Evolutionary conservation across 164 flowering plant genomes (phyloP), one percentile per base, ranked within the genome.

Genomic region (Umbilicus rupestris): DNA sequence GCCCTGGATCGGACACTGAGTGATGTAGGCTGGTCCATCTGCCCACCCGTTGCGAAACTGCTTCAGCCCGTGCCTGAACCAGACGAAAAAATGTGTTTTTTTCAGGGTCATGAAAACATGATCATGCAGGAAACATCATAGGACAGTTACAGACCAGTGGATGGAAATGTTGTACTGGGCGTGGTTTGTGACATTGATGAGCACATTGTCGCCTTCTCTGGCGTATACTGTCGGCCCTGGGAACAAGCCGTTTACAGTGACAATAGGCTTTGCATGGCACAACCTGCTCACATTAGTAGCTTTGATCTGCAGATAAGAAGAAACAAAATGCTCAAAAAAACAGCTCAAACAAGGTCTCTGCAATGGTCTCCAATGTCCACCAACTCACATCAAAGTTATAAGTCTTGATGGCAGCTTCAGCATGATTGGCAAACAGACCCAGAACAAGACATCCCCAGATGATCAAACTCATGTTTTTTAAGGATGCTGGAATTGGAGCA

Each of bases 121-220:
- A 20, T 50, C 57, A 22, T 24, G 6, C n/a, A 50, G 29, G 57
- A 50, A 50, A 22, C 28, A 50, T 50, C 28, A 50, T 1, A 50
- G 22, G 57, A 50, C 9, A 3, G 2, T 44, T 44, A 33, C 45
- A 39, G 26, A 63, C 65, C 65, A 63, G 29, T 63, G 65, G 45
- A 63, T 63, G 15, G 65, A 63, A n/a, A 63, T 63, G 65, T 63
- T 63, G 65, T 63, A 63, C 26, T 37, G 65, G 6, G 65, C 65
- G 9, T 63, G 65, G 26, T 63, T 63, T 29, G 65, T 63, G 65
- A 63, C 65, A 37, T 63, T 63, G 45, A 63, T 41, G 24, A 63
- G 26, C 26, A 63, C 46, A 10, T 12, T 63, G 29, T 63, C 65
- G 17, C 65, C 65, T 10, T 63, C 65, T 63, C 65, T 63, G 46